Conservation (phyloP, 495 filamentous ascomycete species). For the Talaromyces nanjingensis region DNA sequence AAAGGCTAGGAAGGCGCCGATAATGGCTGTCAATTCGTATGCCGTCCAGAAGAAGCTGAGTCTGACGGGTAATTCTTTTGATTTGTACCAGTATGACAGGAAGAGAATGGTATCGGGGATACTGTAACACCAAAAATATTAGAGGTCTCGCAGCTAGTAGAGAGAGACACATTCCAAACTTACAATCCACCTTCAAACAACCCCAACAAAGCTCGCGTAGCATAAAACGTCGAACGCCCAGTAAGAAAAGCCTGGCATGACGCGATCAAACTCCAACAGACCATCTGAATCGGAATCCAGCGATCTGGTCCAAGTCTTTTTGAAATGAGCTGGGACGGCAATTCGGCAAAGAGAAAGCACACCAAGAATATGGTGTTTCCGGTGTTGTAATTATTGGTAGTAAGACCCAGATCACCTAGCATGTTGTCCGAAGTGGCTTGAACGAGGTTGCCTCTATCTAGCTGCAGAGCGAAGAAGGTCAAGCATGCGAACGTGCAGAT, state of each 20-base stretch:
- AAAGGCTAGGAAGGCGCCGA: conserved; percentile 63
- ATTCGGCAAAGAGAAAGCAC: conserved; percentile 58
- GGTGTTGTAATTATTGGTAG: conserved; percentile 71
- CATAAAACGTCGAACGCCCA: conserved; percentile 55
- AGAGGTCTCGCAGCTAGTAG: not conserved
- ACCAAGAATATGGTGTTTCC: conserved; percentile 68
- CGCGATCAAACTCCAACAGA: conserved; percentile 69
- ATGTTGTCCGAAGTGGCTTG: conserved; percentile 69
- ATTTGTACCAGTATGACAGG: conserved; percentile 71
- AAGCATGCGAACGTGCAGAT: conserved; percentile 62
- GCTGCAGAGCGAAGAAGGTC: conserved; percentile 78
- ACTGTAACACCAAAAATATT: conserved; percentile 9
- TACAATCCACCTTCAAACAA: conserved; percentile 70
- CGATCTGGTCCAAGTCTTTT: conserved; percentile 74
- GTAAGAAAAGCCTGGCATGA: conserved; percentile 58
- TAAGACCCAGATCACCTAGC: conserved; percentile 51
- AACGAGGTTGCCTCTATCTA: conserved; percentile 69
- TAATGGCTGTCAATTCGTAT: conserved; percentile 57
- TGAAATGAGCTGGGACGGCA: conserved; percentile 66
- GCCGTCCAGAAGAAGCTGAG: conserved; percentile 67
- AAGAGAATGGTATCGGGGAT: conserved; percentile 54
- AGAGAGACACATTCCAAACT: conserved; percentile 15
- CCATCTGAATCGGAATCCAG: conserved; percentile 81
- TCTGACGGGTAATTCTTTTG: conserved; percentile 58
- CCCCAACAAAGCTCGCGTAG: conserved; percentile 59